Base-by-base conservation (phyloP, 768 basidiomycete genomes). In the Epithele typhae region DNA sequence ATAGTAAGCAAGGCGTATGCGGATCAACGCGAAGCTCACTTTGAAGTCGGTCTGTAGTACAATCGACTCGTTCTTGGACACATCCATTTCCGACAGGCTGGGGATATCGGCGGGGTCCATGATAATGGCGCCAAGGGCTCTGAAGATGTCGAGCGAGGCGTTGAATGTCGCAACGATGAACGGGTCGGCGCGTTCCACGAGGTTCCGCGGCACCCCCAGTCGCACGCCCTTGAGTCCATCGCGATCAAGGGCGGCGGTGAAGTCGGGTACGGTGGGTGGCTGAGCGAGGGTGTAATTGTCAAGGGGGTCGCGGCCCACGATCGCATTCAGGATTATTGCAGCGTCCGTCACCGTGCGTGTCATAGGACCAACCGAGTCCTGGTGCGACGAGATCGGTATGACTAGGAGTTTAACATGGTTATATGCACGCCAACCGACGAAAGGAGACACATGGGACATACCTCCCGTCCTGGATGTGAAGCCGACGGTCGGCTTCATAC, bases 101-200 rank as follows among this genome's bases (percentile, higher is more conserved):
- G 80, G 75, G n/a, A 85, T 62, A 47, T 84, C 78, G 1, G 80
- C 77, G 0, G 81, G 79, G 55, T 86, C 82, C 5, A 84, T 68
- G 4, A 86, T 66, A 1, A 73, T 66, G 7, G 74, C 74, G 14
- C 75, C 76, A 3, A 74, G 63, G 2, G 49, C 48, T 2, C 64
- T 57, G 18, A 76, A 58, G 15, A 64, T 58, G 30, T 64, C 63
- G 18, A 77, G 51, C 3, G 70, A 65, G 3, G 59, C 61, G 32
- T 71, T 59, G 56, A 76, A 76, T 27, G 65, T 68, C 5, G 68
- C 49, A 3, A 62, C 43, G 24, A 66, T 57, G 71, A 14, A 80
- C 59, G 46, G 81, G 76, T 7, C 76, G 74, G 1, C 76, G 74
- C 54, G 81, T 76, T n/a, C 25, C 43, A 69, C 62, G 14, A 68